phyloP scores from a whole-genome alignment of 2,329 filamentous ascomycete species.

The Hirsutella thompsonii region DNA sequence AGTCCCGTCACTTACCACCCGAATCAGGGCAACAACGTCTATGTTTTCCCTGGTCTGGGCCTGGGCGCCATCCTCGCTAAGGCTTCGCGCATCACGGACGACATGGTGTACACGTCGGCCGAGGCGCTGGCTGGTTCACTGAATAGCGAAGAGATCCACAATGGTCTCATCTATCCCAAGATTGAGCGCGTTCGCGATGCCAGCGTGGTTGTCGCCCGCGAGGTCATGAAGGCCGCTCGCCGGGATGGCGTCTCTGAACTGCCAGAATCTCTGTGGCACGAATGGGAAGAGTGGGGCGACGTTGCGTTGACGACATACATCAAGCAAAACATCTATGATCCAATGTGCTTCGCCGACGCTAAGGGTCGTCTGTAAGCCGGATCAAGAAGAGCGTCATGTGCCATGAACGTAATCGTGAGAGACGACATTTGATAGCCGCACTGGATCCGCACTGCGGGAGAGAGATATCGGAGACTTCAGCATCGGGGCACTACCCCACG shows the following conservation, averaged over 20 bases:
- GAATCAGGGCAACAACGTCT: constrained; percentile 77
- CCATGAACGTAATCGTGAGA: no score
- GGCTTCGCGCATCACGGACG: constrained; percentile 73
- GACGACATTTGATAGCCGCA: no score
- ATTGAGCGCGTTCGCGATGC: constrained; percentile 88
- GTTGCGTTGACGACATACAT: constrained; percentile 48
- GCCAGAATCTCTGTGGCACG: constrained; percentile 54
- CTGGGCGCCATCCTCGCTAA: constrained; percentile 88
- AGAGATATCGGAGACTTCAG: not conserved
- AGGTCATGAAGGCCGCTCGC: constrained; percentile 87
- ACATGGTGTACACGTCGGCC: constrained; percentile 94
- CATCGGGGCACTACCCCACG: not conserved
- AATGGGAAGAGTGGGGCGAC: constrained; percentile 62
- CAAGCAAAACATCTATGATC: constrained; percentile 48
- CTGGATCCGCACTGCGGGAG: no score
- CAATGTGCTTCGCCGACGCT: constrained; percentile 27
- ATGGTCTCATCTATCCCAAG: constrained; percentile 80
- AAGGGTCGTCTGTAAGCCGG: constrained; percentile 20
- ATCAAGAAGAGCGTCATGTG: not conserved
- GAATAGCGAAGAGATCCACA: constrained; percentile 66
- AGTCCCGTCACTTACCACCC: constrained; percentile 56
- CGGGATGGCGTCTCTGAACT: constrained; percentile 63
- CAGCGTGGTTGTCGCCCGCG: constrained; percentile 71
- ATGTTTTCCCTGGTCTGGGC: constrained; percentile 94
- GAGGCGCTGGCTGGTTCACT: constrained; percentile 68